Evolutionary conservation across 1,284 basidiomycete species (phyloP), one percentile per base, ranked within the genome.

Genomic region (Sanguinoderma infundibulare): DNA sequence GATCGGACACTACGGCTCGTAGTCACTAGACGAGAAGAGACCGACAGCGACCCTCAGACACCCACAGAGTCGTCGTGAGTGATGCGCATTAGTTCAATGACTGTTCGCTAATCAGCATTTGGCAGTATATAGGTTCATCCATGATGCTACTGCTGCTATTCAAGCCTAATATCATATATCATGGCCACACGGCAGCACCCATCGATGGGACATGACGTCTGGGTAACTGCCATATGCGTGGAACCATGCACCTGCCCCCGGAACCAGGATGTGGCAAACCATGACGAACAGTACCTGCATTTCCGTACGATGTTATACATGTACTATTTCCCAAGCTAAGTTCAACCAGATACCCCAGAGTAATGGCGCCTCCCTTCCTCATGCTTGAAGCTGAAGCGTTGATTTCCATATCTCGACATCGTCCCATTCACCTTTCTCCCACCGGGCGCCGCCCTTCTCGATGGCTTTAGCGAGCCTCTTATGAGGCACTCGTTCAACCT

Each of bases 381-480:
- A 56, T 46, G 32, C n/a, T 26, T 34, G 55, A 12, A 62, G 59
- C 34, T 34, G 55, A 12, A 62, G 59, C 17, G 61, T 60, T 55
- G 87, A 69, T 69, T 86, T 87, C 89, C 89, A 94, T 20, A 94
- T 79, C 73, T 92, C 87, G 34, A 91, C 80, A 2, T 83, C 91
- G 17, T 89, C 87, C 91, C 92, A 95, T 49, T 91, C 90, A 12
- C 81, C 80, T 68, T 77, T 80, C 6, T 78, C 75, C 91, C 92
- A 94, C 8, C 74, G 70, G 30, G 82, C 71, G 35, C 87, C 83
- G 17, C 78, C 79, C 60, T 84, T 85, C 59, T 83, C 81, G 66
- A 95, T 77, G 1, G 84, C 83, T 69, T 87, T 90, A 28, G 74
- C 75, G 17, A 96, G 69, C 66, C 87, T 88, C 35, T 78, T 83